phyloP scores from a whole-genome alignment of 2,329 filamentous ascomycete species.

The Scedosporium dehoogii region DNA sequence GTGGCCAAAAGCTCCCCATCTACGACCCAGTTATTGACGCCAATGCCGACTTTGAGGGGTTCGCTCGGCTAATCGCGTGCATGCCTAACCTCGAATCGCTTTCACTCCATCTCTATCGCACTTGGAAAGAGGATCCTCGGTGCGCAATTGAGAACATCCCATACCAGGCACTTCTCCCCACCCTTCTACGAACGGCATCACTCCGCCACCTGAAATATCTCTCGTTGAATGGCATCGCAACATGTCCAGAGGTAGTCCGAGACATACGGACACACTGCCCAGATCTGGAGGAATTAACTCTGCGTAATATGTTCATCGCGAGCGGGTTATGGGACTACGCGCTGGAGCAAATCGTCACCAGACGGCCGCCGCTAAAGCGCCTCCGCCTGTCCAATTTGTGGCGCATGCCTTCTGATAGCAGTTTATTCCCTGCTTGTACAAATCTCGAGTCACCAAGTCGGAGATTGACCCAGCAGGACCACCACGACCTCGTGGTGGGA shows the following conservation, averaged over 20 bases:
- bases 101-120: neutral
- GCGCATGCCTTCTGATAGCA: neutral
- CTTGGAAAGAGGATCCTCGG: neutral
- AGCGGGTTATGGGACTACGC: neutral
- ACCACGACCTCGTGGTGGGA: neutral
- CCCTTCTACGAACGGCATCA: neutral
- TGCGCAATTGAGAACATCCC: neutral
- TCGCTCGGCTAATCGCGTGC: neutral
- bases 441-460: neutral
- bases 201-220: neutral
- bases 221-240: neutral
- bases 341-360: neutral
- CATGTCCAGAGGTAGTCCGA: neutral
- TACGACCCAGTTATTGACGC: neutral
- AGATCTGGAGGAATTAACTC: neutral
- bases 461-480: neutral
- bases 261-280: neutral
- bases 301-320: neutral
- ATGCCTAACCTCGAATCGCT: neutral
- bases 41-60: neutral
- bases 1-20: neutral
- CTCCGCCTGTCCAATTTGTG: conserved; percentile 20
- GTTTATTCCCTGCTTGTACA: neutral
- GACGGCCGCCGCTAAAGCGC: neutral
- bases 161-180: neutral